Evolutionary conservation across 2,329 filamentous ascomycete genomes (phyloP), one percentile per base, ranked within the genome.

Genomic region (Diaporthe ampelina): DNA sequence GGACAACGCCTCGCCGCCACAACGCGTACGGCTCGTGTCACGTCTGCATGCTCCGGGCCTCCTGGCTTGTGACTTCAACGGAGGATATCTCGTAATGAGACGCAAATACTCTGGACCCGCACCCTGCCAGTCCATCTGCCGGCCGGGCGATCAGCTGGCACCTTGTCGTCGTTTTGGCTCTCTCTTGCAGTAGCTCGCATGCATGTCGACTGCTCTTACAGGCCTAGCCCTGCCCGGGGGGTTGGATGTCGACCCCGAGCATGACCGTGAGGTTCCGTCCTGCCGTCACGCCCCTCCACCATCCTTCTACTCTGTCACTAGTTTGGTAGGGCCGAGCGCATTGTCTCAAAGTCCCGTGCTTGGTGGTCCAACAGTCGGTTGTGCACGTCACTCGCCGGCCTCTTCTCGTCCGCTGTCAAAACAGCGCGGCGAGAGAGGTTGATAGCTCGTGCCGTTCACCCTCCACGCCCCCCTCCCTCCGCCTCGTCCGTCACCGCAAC

Each of bases 161-260:
- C 45, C 4, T 63, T 21, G 37, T 45, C 24, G 40, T 54, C 50
- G 17, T 45, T 70, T n/a, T 59, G 26, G 45, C 57, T 24, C 29
- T n/a, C 45, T 63, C 57, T 72, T 63, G 70, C 70, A 72, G 69
- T 72, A 72, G 69, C 69, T 72, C 69, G 48, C 29, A 72, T 72
- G 69, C 57, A 26, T 5, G 69, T 63, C 26, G 69, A 54, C 32
- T 21, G 6, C 19, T 17, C 68, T 70, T 54, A 29, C 57, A 63
- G 32, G 58, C 32, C 57, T 63, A 61, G 57, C 45, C 56, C n/a
- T 35, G 52, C 21, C 24, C 17, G 45, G 63, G 45, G 37, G 59
- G 59, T 26, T 73, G 59, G 71, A 40, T 69, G 69, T 52, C 69
- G 50, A 37, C 69, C 69, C 17, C 57, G 32, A 68, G 17, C 32